A percentile compares a stretch with the other conserved stretches of the same genome.
Conservation (phyloP, 192 early-diverging fungal genomes). For the Physocladia obscura region DNA sequence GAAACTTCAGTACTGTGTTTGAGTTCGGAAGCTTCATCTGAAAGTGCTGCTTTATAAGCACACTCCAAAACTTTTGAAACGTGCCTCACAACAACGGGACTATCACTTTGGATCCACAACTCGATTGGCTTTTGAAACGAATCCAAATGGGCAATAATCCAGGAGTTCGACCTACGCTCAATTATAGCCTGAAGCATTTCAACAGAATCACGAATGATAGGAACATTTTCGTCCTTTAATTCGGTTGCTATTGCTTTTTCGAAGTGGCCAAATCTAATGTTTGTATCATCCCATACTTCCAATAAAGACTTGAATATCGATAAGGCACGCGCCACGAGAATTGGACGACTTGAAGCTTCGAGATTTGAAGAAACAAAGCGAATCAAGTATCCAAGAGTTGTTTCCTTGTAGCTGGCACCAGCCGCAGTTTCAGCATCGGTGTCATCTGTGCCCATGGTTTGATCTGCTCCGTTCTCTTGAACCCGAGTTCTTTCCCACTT, state of each 20-base stretch:
- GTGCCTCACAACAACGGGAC: constrained; percentile 67
- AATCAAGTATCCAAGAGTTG: constrained; percentile 40
- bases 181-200: constrained; percentile 69
- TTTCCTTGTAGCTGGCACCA: constrained; percentile 24
- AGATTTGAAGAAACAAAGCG: constrained; percentile 59
- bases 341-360: not conserved
- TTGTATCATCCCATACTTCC: constrained; percentile 73
- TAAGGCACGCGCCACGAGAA: constrained; percentile 51
- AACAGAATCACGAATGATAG: constrained; percentile 63
- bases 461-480: constrained; percentile 34
- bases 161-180: constrained; percentile 57
- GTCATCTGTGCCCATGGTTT: constrained; percentile 33
- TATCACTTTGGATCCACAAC: constrained; percentile 73
- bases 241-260: constrained; percentile 67
- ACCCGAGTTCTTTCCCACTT: constrained; percentile 82
- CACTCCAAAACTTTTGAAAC: constrained; percentile 71
- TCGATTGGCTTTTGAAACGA: constrained; percentile 66
- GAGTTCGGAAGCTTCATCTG: constrained; percentile 12
- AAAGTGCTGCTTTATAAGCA: constrained; percentile 56
- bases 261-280: constrained; percentile 62
- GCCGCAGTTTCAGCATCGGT: constrained; percentile 11
- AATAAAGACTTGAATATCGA: constrained; percentile 67
- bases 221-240: constrained; percentile 52
- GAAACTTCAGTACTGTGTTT: constrained; percentile 14
- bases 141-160: constrained; percentile 66